Conservation (phyloP, 2,329 filamentous ascomycete genomes). For the Penicillium hordei region DNA sequence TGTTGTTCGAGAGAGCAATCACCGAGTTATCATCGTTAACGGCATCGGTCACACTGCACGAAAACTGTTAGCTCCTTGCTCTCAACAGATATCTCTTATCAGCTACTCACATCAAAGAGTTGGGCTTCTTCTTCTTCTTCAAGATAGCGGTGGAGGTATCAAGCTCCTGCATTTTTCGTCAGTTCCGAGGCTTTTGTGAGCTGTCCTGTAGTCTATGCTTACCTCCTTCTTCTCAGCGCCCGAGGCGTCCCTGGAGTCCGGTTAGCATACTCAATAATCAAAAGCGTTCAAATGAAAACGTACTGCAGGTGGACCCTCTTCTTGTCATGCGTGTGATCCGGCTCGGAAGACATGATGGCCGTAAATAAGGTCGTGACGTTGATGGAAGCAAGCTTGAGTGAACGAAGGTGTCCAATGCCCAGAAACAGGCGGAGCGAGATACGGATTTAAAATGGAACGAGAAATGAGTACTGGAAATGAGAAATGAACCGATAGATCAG, state of each 20-base stretch:
- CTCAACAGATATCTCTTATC: slow-evolving; percentile 4
- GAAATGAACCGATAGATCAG: slow-evolving; percentile 15
- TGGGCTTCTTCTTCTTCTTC: slow-evolving; percentile 99
- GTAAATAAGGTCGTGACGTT: slow-evolving; percentile 24
- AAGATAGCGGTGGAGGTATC: slow-evolving; percentile 94
- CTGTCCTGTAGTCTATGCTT: slow-evolving; percentile 37
- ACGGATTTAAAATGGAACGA: slow-evolving; percentile 18
- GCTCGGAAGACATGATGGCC: slow-evolving; percentile 69
- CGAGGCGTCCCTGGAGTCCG: slow-evolving; percentile 70
- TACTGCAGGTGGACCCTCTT: slow-evolving; percentile 83
- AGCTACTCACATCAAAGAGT: slow-evolving; percentile 82
- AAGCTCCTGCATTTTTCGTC: slow-evolving; percentile 62
- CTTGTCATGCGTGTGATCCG: slow-evolving; percentile 64
- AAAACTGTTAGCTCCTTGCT: slow-evolving; percentile 24
- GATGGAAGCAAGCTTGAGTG: slow-evolving; percentile 29
- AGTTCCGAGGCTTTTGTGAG: slow-evolving; percentile 34
- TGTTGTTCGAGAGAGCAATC: slow-evolving; percentile 96
- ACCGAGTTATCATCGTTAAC: slow-evolving; percentile 99
- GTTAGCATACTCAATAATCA: slow-evolving; percentile 42
- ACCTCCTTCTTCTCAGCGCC: slow-evolving; percentile 84
- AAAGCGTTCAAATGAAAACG: slow-evolving; percentile 37
- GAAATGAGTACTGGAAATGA: slow-evolving; percentile 14
- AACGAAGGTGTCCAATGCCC: slow-evolving; percentile 20
- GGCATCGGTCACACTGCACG: slow-evolving; percentile 86
- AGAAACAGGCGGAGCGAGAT: slow-evolving; percentile 10